A percentile compares a stretch with the other conserved stretches of the same genome.
Evolutionary conservation across 495 filamentous ascomycete genomes (phyloP).

Genomic region (Penicillium manginii): DNA sequence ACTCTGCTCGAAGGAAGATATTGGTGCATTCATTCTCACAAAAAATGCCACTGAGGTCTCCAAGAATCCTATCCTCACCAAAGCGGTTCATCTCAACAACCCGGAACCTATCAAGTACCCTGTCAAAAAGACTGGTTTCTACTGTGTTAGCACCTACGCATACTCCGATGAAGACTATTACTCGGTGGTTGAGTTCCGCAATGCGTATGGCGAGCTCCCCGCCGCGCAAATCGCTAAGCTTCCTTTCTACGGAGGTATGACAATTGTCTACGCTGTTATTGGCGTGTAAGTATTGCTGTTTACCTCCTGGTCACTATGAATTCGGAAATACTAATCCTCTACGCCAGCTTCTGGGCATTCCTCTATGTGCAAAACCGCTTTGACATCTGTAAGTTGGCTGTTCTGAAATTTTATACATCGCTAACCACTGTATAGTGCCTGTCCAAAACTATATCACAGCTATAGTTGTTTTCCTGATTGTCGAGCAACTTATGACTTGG

Average conservation of each 20-base stretch:
- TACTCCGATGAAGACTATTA: constrained; percentile 67
- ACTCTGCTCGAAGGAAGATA: constrained; percentile 71
- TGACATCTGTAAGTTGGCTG: constrained; percentile 72
- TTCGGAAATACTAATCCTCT: constrained; percentile 21
- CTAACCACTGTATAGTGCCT: constrained; percentile 64
- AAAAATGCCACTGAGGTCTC: constrained; percentile 71
- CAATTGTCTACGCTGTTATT: constrained; percentile 91
- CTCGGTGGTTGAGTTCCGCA: constrained; percentile 87
- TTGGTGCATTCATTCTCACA: constrained; percentile 84
- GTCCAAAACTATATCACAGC: constrained; percentile 99
- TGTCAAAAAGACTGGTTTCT: constrained; percentile 90
- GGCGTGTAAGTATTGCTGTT: constrained; percentile 56
- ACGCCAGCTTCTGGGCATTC: constrained; percentile 83
- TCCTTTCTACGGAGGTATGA: constrained; percentile 94
- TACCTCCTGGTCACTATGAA: neutral
- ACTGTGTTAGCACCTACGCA: constrained; percentile 81
- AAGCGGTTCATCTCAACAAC: constrained; percentile 81
- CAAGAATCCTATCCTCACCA: constrained; percentile 70
- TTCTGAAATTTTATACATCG: neutral
- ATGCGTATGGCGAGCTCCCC: constrained; percentile 94
- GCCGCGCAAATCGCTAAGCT: constrained; percentile 95
- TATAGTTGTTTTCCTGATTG: constrained; percentile 88
- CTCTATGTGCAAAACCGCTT: constrained; percentile 92
- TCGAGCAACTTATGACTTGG: constrained; percentile 98
- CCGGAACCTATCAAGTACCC: constrained; percentile 75